Conservation (phyloP, 208 protist genomes). For the Acanthamoeba triangularis region DNA sequence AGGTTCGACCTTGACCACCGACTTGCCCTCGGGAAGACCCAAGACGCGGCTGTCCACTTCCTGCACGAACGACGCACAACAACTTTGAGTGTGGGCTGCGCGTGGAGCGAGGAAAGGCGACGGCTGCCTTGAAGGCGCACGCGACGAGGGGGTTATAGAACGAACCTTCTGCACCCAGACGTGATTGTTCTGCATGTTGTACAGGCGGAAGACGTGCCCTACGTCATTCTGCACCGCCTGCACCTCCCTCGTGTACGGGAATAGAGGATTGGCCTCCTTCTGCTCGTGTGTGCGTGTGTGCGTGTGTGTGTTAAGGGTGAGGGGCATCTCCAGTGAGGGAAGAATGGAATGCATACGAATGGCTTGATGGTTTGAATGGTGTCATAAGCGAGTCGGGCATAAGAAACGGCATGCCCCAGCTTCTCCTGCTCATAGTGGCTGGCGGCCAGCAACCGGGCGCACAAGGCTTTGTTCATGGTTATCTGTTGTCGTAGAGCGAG, state of each 20-base stretch:
- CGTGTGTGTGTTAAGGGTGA: too few relatives aligned
- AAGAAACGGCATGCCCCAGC: background rate
- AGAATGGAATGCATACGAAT: background rate
- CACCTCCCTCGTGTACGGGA: background rate
- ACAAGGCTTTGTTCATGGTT: background rate
- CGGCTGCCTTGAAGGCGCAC: background rate
- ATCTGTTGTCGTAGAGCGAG: background rate
- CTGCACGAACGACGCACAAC: background rate
- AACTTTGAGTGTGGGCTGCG: too few relatives aligned
- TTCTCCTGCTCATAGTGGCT: slow-evolving; percentile 31
- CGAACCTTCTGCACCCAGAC: slow-evolving; percentile 18
- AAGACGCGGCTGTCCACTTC: slow-evolving; percentile 11
- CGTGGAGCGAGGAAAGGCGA: too few relatives aligned
- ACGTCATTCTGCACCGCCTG: background rate
- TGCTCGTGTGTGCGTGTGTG: background rate
- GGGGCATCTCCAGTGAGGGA: background rate
- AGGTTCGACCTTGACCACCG: background rate
- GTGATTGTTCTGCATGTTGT: slow-evolving; percentile 42
- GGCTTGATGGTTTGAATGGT: background rate
- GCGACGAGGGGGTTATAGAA: background rate
- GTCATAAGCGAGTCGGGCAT: background rate
- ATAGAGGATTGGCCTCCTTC: slow-evolving; percentile 7
- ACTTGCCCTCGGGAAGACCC: slow-evolving; percentile 30
- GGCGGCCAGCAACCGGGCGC: background rate
- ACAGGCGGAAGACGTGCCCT: slow-evolving; percentile 26